These are phyloP conservation scores for Pyrus hybrid DNA, from an alignment of 331 rosid genomes.

Conservation along the genomic window DNA sequence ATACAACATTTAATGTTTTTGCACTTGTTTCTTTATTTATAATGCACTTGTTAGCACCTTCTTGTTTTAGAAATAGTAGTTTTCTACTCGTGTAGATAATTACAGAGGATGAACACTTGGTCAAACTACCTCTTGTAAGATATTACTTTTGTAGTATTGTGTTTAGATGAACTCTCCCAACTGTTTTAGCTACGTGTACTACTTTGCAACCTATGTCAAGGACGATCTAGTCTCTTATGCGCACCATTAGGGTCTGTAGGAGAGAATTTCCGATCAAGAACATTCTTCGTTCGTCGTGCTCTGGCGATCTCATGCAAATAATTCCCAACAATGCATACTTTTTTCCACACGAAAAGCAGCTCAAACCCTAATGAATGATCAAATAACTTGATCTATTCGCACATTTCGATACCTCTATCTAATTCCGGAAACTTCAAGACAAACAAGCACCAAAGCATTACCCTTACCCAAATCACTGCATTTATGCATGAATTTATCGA, in stretches of 20 bases:
- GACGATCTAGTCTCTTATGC: not conserved
- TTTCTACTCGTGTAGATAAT: slow-evolving; percentile 4
- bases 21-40: not conserved
- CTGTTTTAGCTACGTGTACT: not conserved
- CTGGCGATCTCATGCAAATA: not conserved
- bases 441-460: not conserved
- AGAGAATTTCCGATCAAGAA: not conserved
- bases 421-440: not conserved
- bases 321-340: slow-evolving; percentile 1
- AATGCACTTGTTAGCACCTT: not conserved
- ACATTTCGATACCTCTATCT: not conserved
- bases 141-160: not conserved
- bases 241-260: too few relatives aligned
- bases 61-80: not conserved
- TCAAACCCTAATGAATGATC: not conserved
- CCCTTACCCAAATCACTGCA: not conserved
- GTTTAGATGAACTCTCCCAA: not conserved
- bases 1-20: not conserved
- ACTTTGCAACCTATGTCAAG: not conserved
- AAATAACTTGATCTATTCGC: not conserved
- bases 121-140: not conserved
- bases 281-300: not conserved
- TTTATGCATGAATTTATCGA: not conserved
- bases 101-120: not conserved
- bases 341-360: not conserved